Percentiles rank a stretch among this genome's conserved stretches.
Conservation (phyloP, 441 rosid genomes). For the Flueggea neowawraea region DNA sequence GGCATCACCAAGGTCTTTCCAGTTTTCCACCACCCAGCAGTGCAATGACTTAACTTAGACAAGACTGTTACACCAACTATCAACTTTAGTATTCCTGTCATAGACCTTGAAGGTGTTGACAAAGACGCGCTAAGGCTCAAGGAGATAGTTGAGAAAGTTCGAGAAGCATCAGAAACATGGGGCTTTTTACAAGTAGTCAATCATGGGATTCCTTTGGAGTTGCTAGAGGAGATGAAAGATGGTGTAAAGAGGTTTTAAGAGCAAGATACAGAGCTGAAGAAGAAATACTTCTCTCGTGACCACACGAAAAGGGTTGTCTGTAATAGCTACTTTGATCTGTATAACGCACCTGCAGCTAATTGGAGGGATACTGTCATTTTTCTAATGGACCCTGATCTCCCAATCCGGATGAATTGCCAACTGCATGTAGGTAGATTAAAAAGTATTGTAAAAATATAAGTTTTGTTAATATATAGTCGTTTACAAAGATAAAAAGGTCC, state of each 20-base stretch:
- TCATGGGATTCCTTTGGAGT: constrained; percentile 32
- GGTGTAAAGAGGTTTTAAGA: constrained; percentile 33
- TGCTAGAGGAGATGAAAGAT: constrained; percentile 26
- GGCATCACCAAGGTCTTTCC: constrained; percentile 32
- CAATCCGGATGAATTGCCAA: constrained; percentile 26
- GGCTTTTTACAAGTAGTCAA: constrained; percentile 45
- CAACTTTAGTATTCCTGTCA: constrained; percentile 18
- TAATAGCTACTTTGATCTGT: constrained; percentile 28
- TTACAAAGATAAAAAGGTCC: too few relatives aligned
- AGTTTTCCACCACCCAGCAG: constrained; percentile 25
- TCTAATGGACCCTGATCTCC: constrained; percentile 34
- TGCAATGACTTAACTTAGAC: constrained; percentile 5
- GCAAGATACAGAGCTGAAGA: constrained; percentile 30
- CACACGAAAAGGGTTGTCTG: constrained; percentile 17
- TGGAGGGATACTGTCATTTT: constrained; percentile 38
- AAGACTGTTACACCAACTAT: background rate
- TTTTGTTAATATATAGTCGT: too few relatives aligned
- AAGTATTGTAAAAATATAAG: too few relatives aligned
- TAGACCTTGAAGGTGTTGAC: constrained; percentile 24
- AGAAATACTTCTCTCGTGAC: constrained; percentile 27
- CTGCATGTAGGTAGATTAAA: constrained; percentile 12
- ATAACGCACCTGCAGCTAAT: constrained; percentile 17
- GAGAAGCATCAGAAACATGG: constrained; percentile 21
- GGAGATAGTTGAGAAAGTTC: constrained; percentile 4
- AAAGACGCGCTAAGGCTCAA: background rate